Base-by-base conservation (phyloP, 2,329 filamentous ascomycete genomes). In the Rhynchosporium agropyri region DNA sequence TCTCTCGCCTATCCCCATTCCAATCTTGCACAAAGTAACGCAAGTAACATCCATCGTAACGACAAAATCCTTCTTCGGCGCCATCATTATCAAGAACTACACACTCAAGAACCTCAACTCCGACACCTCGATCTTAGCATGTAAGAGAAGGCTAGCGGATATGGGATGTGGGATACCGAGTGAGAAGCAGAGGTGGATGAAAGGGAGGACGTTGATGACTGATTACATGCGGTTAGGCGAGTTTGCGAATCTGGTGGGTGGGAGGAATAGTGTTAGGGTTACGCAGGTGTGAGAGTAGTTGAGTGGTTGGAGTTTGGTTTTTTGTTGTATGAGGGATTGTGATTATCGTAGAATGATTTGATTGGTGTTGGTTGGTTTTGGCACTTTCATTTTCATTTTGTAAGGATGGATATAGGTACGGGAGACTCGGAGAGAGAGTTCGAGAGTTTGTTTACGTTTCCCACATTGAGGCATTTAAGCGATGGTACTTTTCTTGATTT, bases 161-260 rank as follows among this genome's bases (percentile, higher is more conserved):
- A 40, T 28, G 50, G 33, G 54, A 46, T 45, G 40, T 20, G 54
- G 40, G 13, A 43, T 57, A 6, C 3, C 43, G n/a, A 26, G 20
- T 20, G 31, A 48, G 13, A 36, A 61, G 15, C 54, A 57, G 28
- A 46, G 29, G 15, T 57, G 40, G 58, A 61, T 36, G 49, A 36
- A 38, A 3, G 58, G 58, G n/a, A 54, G 40, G 29, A 33, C 42
- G 8, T 53, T 60, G 28, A 61, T 61, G 58, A 7, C 7, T 28
- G 31, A 54, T 54, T 15, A 36, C 13, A 33, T 46, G 58, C 54
- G 46, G 29, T 29, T 61, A 40, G 58, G 58, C 4, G 50, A 61
- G 38, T 61, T 61, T 46, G 29, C 10, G 29, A 33, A 26, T 5
- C n/a, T 60, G 58, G 20, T 15, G 26, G n/a, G 48, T 43, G 38